phyloP scores from a whole-genome alignment of 805 yeast species.

The Wickerhamiella shivajii region DNA sequence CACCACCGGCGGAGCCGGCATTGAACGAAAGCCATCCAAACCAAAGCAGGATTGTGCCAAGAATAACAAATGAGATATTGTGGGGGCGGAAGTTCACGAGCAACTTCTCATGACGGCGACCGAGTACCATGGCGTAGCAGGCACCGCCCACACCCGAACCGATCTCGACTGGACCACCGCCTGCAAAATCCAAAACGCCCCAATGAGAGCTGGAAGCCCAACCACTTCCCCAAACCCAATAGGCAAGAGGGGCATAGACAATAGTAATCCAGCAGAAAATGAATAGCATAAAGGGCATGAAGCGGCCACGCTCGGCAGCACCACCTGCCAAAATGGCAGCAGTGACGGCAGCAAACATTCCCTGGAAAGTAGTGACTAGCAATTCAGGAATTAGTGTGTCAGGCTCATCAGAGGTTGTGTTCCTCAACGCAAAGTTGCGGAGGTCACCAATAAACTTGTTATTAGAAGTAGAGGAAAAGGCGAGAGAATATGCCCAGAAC shows the following conservation, averaged over 20 bases:
- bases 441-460: constrained; percentile 83
- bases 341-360: constrained; percentile 87
- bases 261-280: constrained; percentile 78
- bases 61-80: constrained; percentile 76
- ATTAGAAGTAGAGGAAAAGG: constrained; percentile 65
- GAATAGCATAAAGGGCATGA: constrained; percentile 71
- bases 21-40: constrained; percentile 96
- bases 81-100: constrained; percentile 88
- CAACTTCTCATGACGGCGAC: constrained; percentile 58
- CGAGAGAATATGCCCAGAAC: constrained; percentile 94
- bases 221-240: constrained; percentile 93
- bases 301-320: constrained; percentile 82
- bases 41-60: constrained; percentile 80
- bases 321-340: constrained; percentile 85
- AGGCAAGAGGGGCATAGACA: constrained; percentile 89
- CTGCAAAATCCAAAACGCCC: constrained; percentile 93
- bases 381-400: constrained; percentile 57
- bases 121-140: constrained; percentile 36
- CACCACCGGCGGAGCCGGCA: constrained; percentile 75
- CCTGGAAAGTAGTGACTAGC: constrained; percentile 74
- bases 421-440: constrained; percentile 65
- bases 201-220: constrained; percentile 79
- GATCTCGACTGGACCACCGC: constrained; percentile 96
- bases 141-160: constrained; percentile 84
- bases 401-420: constrained; percentile 38